Base-by-base conservation (phyloP, 2,329 filamentous ascomycete genomes). In the Venturia oleaginea region DNA sequence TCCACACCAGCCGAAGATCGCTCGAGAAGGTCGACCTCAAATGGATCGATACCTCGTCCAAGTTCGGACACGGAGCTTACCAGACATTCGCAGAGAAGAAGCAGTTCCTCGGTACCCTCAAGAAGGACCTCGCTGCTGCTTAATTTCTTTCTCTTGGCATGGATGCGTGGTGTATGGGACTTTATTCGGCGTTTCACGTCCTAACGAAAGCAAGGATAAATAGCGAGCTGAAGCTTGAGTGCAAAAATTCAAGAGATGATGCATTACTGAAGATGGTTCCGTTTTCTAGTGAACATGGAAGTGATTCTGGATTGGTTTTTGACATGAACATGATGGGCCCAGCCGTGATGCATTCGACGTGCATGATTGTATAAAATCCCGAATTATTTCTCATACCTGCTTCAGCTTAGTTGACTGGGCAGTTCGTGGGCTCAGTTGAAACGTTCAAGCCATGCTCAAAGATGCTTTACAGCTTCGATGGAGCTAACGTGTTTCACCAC, bases 1-100 rank as follows among this genome's bases (percentile, higher is more conserved):
- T 84, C 68, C 94, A 99, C 86, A 97, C 92, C 74, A 96, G 90
- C 77, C 86, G 94, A 79, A 92, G 89, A 80, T 91, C 94, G 65
- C 86, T 96, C 77, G 94, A 99, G 89, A 97, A 99, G 91, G 90
- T 97, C 80, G 91, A 93, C 77, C 90, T 99, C 84, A 99, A 99
- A 84, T 99, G 94, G 94, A 99, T 99, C 89, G 94, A 99, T 77
- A 99, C 94, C 75, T 97, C 92, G 68, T 97, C 92, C 84, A 96
- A 99, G 86, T 99, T 99, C 81, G 94, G 94, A 82, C 94, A 99
- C 85, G 94, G 94, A 87, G 93, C 92, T 76, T 99, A 96, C 91
- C 94, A 99, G 86, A 99, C 94, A 70, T 84, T 89, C 71, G 89
- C 90, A 77, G 94, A 99, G 90, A 99, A 99, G 92, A 91, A 90